Percentiles rank a stretch among this genome's conserved stretches.
Evolutionary conservation across 1,139 yeast species (phyloP).

Genomic region (Candida neerlandica): DNA sequence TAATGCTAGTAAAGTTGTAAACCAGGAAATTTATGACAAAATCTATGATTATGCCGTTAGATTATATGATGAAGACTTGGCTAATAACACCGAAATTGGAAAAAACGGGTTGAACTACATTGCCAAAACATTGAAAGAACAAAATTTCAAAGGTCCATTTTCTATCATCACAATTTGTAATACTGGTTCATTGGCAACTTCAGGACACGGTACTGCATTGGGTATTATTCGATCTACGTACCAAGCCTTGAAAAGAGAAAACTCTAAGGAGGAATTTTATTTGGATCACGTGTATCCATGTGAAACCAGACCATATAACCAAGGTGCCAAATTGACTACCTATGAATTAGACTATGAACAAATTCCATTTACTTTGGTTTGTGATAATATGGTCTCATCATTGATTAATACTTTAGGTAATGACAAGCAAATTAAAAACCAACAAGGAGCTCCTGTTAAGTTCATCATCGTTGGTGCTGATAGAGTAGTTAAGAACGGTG

Average conservation of each 20-base stretch:
- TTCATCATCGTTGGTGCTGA: slow-evolving; percentile 98
- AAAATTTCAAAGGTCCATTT: slow-evolving; percentile 63
- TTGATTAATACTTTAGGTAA: slow-evolving; percentile 46
- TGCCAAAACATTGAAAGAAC: slow-evolving; percentile 42
- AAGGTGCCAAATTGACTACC: slow-evolving; percentile 92
- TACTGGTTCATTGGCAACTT: slow-evolving; percentile 91
- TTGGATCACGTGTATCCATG: slow-evolving; percentile 77
- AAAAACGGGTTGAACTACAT: slow-evolving; percentile 78
- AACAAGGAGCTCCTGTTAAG: slow-evolving; percentile 61
- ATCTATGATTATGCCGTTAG: slow-evolving; percentile 56
- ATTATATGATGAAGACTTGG: slow-evolving; percentile 74
- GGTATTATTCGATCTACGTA: slow-evolving; percentile 83
- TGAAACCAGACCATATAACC: slow-evolving; percentile 96
- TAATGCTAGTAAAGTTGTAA: slow-evolving; percentile 16
- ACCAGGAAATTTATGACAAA: slow-evolving; percentile 33
- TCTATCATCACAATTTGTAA: slow-evolving; percentile 85
- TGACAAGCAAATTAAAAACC: slow-evolving; percentile 11
- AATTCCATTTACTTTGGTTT: slow-evolving; percentile 84
- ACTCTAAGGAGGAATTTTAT: slow-evolving; percentile 39
- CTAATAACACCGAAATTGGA: slow-evolving; percentile 78
- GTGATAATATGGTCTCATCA: slow-evolving; percentile 91
- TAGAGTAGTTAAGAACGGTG: slow-evolving; percentile 88
- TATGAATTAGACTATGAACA: slow-evolving; percentile 83
- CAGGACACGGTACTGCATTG: slow-evolving; percentile 96
- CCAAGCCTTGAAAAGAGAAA: slow-evolving; percentile 35